These are phyloP conservation scores for Elongisporangium anandrum DNA, from an alignment of 352 stramenopile genomes.

Conservation along the genomic window DNA sequence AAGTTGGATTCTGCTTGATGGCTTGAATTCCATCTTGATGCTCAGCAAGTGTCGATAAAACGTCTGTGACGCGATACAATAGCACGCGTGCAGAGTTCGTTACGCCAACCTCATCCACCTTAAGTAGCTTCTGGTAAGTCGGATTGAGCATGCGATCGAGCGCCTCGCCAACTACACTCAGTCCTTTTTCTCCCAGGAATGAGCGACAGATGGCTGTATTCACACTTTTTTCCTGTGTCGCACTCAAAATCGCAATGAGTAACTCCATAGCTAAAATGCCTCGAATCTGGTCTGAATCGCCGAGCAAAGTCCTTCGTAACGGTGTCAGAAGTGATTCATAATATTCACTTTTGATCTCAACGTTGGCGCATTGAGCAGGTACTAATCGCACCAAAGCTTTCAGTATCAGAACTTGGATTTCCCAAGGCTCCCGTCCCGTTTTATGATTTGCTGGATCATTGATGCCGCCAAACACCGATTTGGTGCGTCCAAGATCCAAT, in stretches of 20 bases:
- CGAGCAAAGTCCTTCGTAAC: constrained; percentile 58
- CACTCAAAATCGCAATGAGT: constrained; percentile 51
- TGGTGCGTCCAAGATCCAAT: constrained; percentile 39
- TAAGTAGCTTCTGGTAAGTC: constrained; percentile 64
- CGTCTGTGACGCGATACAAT: constrained; percentile 65
- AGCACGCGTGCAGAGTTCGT: constrained; percentile 53
- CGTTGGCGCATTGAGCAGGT: constrained; percentile 38
- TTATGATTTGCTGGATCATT: constrained; percentile 10
- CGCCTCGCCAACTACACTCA: constrained; percentile 45
- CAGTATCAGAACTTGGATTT: constrained; percentile 76
- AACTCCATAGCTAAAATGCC: constrained; percentile 70
- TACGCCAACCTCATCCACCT: constrained; percentile 16
- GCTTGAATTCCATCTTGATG: constrained; percentile 32
- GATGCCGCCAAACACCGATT: constrained; percentile 40
- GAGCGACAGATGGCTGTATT: constrained; percentile 52
- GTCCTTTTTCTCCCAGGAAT: constrained; percentile 50
- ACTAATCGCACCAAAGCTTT: constrained; percentile 66
- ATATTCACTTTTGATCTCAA: constrained; percentile 51
- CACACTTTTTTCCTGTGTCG: constrained; percentile 33
- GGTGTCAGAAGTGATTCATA: constrained; percentile 62
- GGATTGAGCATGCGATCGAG: constrained; percentile 71
- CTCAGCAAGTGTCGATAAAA: constrained; percentile 47
- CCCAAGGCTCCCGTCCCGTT: constrained; percentile 46
- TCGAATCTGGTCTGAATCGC: constrained; percentile 72
- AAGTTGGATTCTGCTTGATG: constrained; percentile 51